Evolutionary conservation across 2,329 filamentous ascomycete species (phyloP).

Genomic region (Monilinia laxa): DNA sequence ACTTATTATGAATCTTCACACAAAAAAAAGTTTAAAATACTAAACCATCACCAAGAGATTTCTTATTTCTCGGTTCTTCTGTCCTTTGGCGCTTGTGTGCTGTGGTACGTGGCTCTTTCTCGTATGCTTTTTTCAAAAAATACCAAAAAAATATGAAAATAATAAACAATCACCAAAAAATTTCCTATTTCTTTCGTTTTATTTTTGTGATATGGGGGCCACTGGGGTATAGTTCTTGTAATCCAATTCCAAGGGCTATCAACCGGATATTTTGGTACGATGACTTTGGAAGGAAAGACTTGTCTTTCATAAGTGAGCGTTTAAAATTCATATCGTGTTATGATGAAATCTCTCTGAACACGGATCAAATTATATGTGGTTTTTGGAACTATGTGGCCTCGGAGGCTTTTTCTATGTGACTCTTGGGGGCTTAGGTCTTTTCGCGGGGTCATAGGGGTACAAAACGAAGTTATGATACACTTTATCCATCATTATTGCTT

Average conservation of each 20-base stretch:
- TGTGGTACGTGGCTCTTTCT: too few species aligned
- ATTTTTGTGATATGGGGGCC: slow-evolving; percentile 1
- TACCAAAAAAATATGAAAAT: too few species aligned
- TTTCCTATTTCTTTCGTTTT: not conserved
- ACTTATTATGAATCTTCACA: too few species aligned
- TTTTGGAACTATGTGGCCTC: too few species aligned
- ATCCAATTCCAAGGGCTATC: not conserved
- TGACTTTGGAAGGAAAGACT: not conserved
- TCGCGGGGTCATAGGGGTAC: not conserved
- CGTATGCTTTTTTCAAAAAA: too few species aligned
- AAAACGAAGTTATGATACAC: not conserved
- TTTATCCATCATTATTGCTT: not conserved
- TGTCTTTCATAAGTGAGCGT: not conserved
- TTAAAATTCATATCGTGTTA: not conserved
- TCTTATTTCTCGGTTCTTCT: too few species aligned
- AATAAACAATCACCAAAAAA: too few species aligned
- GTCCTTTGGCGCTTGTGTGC: too few species aligned
- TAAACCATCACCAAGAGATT: too few species aligned
- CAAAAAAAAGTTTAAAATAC: too few species aligned
- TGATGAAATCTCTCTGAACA: not conserved
- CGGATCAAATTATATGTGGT: not conserved
- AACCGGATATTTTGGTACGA: not conserved
- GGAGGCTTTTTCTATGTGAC: too few species aligned
- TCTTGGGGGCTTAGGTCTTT: too few species aligned
- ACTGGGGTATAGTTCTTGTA: not conserved